Base-by-base conservation (phyloP, 345 rosid genomes). In the Ricinus communis region DNA sequence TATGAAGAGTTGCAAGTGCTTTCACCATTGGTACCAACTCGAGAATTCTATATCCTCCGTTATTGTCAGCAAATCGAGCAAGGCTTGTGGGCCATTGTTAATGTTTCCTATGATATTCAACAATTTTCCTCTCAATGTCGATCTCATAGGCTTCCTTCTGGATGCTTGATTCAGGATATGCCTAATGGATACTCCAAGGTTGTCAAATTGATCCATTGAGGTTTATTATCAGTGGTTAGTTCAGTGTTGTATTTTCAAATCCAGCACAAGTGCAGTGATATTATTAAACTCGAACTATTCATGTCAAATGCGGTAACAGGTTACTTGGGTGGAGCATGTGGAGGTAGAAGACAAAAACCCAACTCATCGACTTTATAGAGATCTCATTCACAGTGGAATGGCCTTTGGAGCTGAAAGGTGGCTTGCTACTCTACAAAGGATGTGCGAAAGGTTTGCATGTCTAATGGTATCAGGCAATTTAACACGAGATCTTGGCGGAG, bases 151-250 rank as follows among this genome's bases (percentile, higher is more conserved):
- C 92, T 84, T 73, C 99, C 98, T 59, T 95, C 99, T 33, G 99
- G 99, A 52, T 90, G 98, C 83, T 87, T 95, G 85, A 92, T 95
- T 78, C 97, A 95, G 75, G 96, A 92, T 84, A 87, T 92, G 88
- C 96, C 99, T 22, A 90, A 89, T 69, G 99, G 99, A 16, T 95
- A 89, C 78, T 92, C 93, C 58, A 90, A 92, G 97, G 99, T 94
- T 57, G 61, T 71, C 55, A 22, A 53, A 58, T 74, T 40, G 52
- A 71, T 72, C 54, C 14, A 40, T 56, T 71, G 31, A 52, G 40
- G 24, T 60, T 16, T 47, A 33, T 50, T 54, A 24, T 54, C 14
- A 67, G 71, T 68, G 68, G 52, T 72, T 7, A 1, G 65, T 72
- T 55, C 33, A 24, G 7, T 49, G 15, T 74, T 57, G 41, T 46